Base-by-base conservation (phyloP, 2,329 filamentous ascomycete genomes). In the Colletotrichum chrysophilum region DNA sequence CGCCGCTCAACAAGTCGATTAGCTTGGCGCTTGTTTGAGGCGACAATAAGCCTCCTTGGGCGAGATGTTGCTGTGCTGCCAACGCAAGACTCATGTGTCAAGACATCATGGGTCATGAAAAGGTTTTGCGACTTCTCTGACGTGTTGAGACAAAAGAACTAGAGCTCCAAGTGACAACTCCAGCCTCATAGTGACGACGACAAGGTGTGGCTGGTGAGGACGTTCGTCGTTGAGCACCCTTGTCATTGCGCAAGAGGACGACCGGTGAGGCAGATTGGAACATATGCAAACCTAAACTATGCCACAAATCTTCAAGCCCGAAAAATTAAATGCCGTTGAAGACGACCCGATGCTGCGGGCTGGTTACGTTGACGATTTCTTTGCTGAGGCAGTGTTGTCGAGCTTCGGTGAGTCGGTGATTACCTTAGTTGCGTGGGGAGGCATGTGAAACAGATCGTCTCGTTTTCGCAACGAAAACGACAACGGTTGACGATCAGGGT, bases 111-210 rank as follows among this genome's bases (percentile, higher is more conserved):
- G 43, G 2, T 52, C n/a, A 3, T 52, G 6, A 0, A 21, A 13
- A 52, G 43, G 12, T 0, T 13, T 52, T 21, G n/a, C 4, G n/a
- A 52, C n/a, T 4, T 52, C 12, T 4, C 3, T 13, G 2, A 24
- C 12, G 4, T 24, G n/a, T 13, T 21, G 5, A 21, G 43, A 13
- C 6, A 2, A 48, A 5, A 3, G n/a, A 5, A 21, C n/a, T 21
- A 21, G 0, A 52, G 43, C n/a, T 0, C 4, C 0, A 7, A 13
- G 0, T 21, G n/a, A 52, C 1, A 21, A 24, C 43, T 52, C 10
- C n/a, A 52, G 43, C 43, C 43, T 7, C 43, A 13, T 21, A 13
- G 0, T 7, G 10, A 24, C 43, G 43, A 52, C n/a, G n/a, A 13
- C 43, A 1, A 2, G 2, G n/a, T 52, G 43, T 52, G 43, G 43